Evolutionary conservation across 2,329 filamentous ascomycete genomes (phyloP), one percentile per base, ranked within the genome.

Genomic region (Cordyceps cateniannulata): DNA sequence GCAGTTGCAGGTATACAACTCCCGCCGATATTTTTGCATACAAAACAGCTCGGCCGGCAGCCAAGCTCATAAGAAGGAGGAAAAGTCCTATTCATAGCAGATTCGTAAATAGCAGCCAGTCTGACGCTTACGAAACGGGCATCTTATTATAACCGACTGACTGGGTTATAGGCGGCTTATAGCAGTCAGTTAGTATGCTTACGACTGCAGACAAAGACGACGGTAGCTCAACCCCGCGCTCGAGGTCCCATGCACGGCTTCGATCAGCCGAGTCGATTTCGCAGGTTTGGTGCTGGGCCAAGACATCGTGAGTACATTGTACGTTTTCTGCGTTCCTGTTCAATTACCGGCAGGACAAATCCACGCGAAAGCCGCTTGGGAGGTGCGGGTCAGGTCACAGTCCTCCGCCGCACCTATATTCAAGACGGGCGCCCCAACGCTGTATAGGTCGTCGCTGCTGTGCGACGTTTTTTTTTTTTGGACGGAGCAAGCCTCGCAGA

Each of bases 191-290:
- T 18, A 42, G 38, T 18, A 42, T 42, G 38, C 16, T 42, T 42
- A 35, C 32, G 14, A 40, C 18, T 14, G 18, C 38, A 14, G 38
- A 40, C 18, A 20, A 45, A 44, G 10, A 44, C 14, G 16, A 16
- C 44, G 10, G 44, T 44, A 54, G 52, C 52, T 54, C 52, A 54
- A 32, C 52, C 52, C 52, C 52, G 38, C 52, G 38, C 38, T 54
- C 2, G 18, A 18, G n/a, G 42, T 4, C 42, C 12, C 25, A 45
- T 55, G 52, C 52, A 35, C 40, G 29, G 29, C 25, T 35, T 48
- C 53, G 53, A 56, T 56, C 42, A 56, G 16, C 27, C 53, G 29
- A 42, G 27, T 56, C 53, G 42, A 56, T 56, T 45, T 45, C n/a
- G 42, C 53, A 47, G n/a, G 42, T 42, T 24, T 40, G 20, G 20